phyloP scores from a whole-genome alignment of 805 yeast genomes.

The Phaffomyces thermotolerans region DNA sequence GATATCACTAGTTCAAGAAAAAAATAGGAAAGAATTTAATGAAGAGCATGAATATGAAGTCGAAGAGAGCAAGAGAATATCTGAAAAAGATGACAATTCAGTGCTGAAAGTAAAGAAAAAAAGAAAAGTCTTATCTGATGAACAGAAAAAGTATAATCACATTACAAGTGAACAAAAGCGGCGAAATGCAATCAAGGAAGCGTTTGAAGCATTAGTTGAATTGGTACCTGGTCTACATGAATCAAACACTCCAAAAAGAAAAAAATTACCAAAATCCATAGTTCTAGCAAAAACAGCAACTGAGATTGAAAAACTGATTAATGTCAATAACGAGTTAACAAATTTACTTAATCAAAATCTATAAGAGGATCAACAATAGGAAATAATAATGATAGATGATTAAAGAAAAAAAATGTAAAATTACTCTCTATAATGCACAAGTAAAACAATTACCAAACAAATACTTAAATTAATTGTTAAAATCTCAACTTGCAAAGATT shows the following conservation, averaged over 20 bases:
- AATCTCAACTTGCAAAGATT: too few relatives aligned
- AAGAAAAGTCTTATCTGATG: slow-evolving; percentile 18
- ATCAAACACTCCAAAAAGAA: slow-evolving; percentile 5
- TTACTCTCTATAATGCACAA: too few relatives aligned
- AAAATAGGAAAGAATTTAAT: not conserved
- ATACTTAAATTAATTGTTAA: too few relatives aligned
- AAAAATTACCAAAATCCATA: slow-evolving; percentile 17
- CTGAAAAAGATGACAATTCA: too few relatives aligned
- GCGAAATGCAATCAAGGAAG: slow-evolving; percentile 19
- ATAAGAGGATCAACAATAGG: not conserved
- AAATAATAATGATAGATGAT: not conserved
- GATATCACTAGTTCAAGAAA: not conserved
- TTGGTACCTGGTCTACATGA: slow-evolving; percentile 13
- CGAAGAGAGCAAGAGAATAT: slow-evolving; percentile 3
- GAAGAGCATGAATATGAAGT: not conserved
- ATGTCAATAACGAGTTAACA: slow-evolving; percentile 7
- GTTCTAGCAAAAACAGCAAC: slow-evolving; percentile 18
- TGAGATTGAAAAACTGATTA: slow-evolving; percentile 14
- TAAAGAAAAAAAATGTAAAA: too few relatives aligned
- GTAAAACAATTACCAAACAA: too few relatives aligned
- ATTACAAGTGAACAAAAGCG: slow-evolving; percentile 23
- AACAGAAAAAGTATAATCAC: slow-evolving; percentile 22
- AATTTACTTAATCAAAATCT: not conserved
- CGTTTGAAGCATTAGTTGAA: slow-evolving; percentile 16
- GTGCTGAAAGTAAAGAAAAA: slow-evolving; percentile 6